These are phyloP conservation scores for Aspergillus funiculosus DNA, from an alignment of 495 filamentous ascomycete species.

Conservation along the genomic window DNA sequence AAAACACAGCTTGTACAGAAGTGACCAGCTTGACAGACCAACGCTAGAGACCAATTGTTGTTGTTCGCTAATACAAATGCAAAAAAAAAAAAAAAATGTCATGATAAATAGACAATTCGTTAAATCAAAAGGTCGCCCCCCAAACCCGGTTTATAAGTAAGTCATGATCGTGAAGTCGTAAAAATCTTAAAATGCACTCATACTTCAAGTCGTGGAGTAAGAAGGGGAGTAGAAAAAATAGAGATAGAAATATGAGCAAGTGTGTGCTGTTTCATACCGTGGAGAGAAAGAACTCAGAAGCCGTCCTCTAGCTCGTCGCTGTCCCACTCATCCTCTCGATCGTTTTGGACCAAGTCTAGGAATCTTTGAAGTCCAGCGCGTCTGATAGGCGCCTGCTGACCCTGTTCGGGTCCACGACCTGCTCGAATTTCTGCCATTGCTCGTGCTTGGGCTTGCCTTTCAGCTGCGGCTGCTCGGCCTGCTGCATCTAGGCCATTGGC, in stretches of 20 bases:
- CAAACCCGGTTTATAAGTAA: slow-evolving; percentile 2
- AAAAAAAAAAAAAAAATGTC: neutral
- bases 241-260: neutral
- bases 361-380: slow-evolving; percentile 46
- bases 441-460: slow-evolving; percentile 40
- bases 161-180: slow-evolving; percentile 12
- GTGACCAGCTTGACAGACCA: neutral
- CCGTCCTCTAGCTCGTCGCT: slow-evolving; percentile 54
- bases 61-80: slow-evolving; percentile 10
- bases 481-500: slow-evolving; percentile 31
- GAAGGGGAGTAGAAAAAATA: neutral
- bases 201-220: neutral
- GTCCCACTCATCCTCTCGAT: slow-evolving; percentile 60
- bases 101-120: slow-evolving; percentile 8
- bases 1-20: slow-evolving; percentile 3
- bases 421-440: slow-evolving; percentile 41
- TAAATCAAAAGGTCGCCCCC: slow-evolving; percentile 6
- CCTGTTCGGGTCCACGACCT: slow-evolving; percentile 21
- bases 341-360: slow-evolving; percentile 48
- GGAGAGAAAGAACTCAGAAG: slow-evolving; percentile 19
- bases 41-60: slow-evolving; percentile 1
- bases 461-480: slow-evolving; percentile 37
- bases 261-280: neutral
- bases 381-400: slow-evolving; percentile 12
- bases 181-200: neutral